Evolutionary conservation across 2,329 filamentous ascomycete genomes (phyloP).

Genomic region (Colletotrichum abscissum): DNA sequence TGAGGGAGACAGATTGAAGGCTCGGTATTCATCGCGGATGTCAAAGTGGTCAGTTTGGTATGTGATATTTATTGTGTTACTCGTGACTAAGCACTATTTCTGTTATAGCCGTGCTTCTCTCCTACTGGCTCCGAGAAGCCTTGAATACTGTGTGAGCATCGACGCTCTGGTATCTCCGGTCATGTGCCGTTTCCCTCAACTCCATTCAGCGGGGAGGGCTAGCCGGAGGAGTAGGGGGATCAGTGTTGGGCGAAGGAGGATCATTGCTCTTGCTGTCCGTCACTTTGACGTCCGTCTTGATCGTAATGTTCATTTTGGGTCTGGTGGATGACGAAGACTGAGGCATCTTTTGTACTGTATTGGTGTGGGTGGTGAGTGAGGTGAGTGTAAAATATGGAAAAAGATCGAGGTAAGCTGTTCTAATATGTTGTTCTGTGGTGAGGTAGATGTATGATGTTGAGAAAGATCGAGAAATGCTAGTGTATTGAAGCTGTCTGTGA

Average conservation of each 20-base stretch:
- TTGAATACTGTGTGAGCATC: not conserved
- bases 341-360: not conserved
- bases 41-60: not conserved
- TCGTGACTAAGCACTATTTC: not conserved
- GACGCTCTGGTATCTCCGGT: not conserved
- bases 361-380: not conserved
- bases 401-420: not conserved
- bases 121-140: no score
- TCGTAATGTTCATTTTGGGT: no score
- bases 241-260: slow-evolving; percentile 12
- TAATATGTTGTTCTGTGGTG: not conserved
- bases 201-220: not conserved
- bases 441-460: no score
- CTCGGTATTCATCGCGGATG: no score
- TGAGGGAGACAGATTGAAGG: not conserved
- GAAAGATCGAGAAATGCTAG: no score
- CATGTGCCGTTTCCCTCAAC: not conserved
- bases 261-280: not conserved
- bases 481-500: no score
- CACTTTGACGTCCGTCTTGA: not conserved
- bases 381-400: not conserved
- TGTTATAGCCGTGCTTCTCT: not conserved
- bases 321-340: not conserved
- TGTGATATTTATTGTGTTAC: not conserved
- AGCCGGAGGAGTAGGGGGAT: slow-evolving; percentile 11